Conservation (phyloP, 2,329 filamentous ascomycete species). For the Hypoxylon sp. region DNA sequence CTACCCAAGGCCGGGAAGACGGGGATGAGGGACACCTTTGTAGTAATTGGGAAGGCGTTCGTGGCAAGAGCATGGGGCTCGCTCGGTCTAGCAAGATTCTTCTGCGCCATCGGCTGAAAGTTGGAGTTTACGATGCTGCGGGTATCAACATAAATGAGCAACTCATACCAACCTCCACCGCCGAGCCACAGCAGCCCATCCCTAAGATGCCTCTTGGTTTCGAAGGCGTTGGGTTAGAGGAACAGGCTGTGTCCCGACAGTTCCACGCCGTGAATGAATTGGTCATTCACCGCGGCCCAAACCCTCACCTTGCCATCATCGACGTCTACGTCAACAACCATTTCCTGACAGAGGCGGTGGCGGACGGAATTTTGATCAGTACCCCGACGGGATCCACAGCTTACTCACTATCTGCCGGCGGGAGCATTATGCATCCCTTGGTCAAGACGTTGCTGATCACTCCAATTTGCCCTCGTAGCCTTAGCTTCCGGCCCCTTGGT, state of each 20-base stretch:
- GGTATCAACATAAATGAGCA: slow-evolving; percentile 72
- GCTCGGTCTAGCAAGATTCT: slow-evolving; percentile 84
- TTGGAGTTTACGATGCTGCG: slow-evolving; percentile 82
- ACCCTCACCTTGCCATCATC: slow-evolving; percentile 91
- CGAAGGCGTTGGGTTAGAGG: slow-evolving; percentile 26
- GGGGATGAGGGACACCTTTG: slow-evolving; percentile 48
- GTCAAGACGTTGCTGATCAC: slow-evolving; percentile 91
- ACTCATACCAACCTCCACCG: slow-evolving; percentile 64
- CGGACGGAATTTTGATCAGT: slow-evolving; percentile 93
- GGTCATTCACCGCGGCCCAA: slow-evolving; percentile 89
- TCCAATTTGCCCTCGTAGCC: slow-evolving; percentile 91
- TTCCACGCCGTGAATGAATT: slow-evolving; percentile 93
- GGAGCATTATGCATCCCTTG: slow-evolving; percentile 93
- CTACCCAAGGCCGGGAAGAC: slow-evolving; percentile 51
- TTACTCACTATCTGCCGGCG: slow-evolving; percentile 93
- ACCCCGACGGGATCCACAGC: slow-evolving; percentile 96
- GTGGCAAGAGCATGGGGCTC: slow-evolving; percentile 85
- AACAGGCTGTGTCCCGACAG: slow-evolving; percentile 55
- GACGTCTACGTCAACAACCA: slow-evolving; percentile 91
- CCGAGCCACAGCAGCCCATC: slow-evolving; percentile 59
- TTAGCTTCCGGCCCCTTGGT: slow-evolving; percentile 93
- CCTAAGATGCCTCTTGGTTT: slow-evolving; percentile 46
- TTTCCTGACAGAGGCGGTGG: slow-evolving; percentile 93
- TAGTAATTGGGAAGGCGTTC: slow-evolving; percentile 77
- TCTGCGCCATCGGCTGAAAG: slow-evolving; percentile 87